Evolutionary conservation across 305 asterid species (phyloP).

Genomic region (Solanum hybrid): DNA sequence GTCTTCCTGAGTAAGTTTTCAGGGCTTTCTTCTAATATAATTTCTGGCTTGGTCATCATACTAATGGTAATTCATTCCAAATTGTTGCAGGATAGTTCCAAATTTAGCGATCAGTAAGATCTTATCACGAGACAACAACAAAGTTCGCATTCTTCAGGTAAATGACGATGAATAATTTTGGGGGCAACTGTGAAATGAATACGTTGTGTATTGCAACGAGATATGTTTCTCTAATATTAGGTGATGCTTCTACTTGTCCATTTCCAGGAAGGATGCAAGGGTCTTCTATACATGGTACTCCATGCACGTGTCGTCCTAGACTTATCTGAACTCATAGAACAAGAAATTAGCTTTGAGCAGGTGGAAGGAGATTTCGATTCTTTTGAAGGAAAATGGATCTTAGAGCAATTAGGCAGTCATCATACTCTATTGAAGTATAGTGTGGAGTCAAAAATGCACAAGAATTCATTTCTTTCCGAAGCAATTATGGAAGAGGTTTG

Average conservation of each 20-base stretch:
- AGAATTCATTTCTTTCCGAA: slow-evolving; percentile 87
- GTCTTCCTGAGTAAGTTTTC: slow-evolving; percentile 76
- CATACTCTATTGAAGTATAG: slow-evolving; percentile 78
- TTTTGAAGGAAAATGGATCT: slow-evolving; percentile 79
- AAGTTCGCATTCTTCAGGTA: slow-evolving; percentile 90
- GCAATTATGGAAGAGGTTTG: slow-evolving; percentile 97
- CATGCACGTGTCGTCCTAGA: slow-evolving; percentile 92
- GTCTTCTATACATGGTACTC: slow-evolving; percentile 84
- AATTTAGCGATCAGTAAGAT: slow-evolving; percentile 93
- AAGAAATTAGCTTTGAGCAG: slow-evolving; percentile 82
- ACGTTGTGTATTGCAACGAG: neutral
- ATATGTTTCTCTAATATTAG: neutral
- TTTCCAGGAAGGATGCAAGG: slow-evolving; percentile 96
- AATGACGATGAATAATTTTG: neutral
- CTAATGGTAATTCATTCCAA: neutral
- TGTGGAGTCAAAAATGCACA: slow-evolving; percentile 91
- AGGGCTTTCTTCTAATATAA: neutral
- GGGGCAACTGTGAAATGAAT: neutral
- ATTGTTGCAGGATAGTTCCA: slow-evolving; percentile 77
- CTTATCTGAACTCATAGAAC: slow-evolving; percentile 61
- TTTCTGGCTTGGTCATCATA: neutral
- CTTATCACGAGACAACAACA: slow-evolving; percentile 74
- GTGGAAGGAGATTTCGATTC: slow-evolving; percentile 89
- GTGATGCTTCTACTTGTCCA: slow-evolving; percentile 4
- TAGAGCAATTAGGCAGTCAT: slow-evolving; percentile 86